These are phyloP conservation scores for Microbotryum violaceum DNA, from an alignment of 1,284 basidiomycete genomes.

Conservation along the genomic window DNA sequence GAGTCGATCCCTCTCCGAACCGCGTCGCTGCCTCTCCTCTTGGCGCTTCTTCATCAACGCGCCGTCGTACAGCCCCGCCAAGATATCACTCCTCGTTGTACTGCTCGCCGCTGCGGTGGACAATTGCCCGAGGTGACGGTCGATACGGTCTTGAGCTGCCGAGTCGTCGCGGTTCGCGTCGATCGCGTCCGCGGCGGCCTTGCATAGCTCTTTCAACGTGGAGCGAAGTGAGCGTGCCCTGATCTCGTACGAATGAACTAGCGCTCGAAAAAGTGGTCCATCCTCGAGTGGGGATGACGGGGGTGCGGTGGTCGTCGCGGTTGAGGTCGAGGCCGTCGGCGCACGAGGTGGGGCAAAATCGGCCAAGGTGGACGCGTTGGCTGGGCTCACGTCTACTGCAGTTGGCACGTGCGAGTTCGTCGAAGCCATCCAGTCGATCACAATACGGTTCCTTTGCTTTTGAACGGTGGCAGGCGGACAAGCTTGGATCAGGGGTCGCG, in stretches of 20 bases:
- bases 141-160: slow-evolving; percentile 20
- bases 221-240: slow-evolving; percentile 19
- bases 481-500: not conserved
- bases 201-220: slow-evolving; percentile 26
- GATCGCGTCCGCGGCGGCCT: slow-evolving; percentile 15
- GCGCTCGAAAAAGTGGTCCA: slow-evolving; percentile 31
- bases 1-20: slow-evolving; percentile 20
- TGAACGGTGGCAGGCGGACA: not conserved
- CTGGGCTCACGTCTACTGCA: too few species aligned
- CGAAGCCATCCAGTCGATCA: not conserved
- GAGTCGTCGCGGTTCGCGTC: slow-evolving; percentile 7
- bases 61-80: slow-evolving; percentile 23
- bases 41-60: slow-evolving; percentile 5
- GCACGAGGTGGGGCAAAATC: not conserved
- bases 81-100: slow-evolving; percentile 4
- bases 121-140: slow-evolving; percentile 24
- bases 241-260: slow-evolving; percentile 23
- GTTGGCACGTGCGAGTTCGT: not conserved
- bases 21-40: slow-evolving; percentile 2
- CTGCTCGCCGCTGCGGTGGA: slow-evolving; percentile 4
- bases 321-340: not conserved
- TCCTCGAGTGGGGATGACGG: slow-evolving; percentile 16
- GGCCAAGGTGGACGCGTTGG: slow-evolving; percentile 2
- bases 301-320: not conserved
- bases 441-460: not conserved